A percentile compares a stretch with the other conserved stretches of the same genome.
Conservation (phyloP, 805 yeast species). For the Nakazawaea wyomingensis region DNA sequence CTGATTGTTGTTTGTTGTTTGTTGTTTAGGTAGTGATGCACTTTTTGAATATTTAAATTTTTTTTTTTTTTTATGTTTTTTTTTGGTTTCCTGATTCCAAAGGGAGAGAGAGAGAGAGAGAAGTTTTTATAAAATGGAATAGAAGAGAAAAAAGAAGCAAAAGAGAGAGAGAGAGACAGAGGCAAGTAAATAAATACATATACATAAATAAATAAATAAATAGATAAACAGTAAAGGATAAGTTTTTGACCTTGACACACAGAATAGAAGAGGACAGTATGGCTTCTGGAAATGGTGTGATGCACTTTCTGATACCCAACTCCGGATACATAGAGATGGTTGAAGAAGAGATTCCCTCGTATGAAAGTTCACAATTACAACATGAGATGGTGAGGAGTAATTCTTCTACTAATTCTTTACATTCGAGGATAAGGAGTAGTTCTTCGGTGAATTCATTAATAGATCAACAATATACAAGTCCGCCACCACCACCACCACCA, state of each 20-base stretch:
- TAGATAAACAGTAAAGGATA: too few species aligned
- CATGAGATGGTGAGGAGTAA: slow-evolving; percentile 4
- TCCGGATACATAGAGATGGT: slow-evolving; percentile 9
- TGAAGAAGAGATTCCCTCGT: slow-evolving; percentile 12
- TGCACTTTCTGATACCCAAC: slow-evolving; percentile 2
- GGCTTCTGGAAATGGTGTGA: neutral
- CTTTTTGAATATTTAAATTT: neutral
- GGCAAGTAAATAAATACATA: too few species aligned
- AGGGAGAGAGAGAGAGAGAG: neutral
- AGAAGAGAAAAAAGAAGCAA: neutral
- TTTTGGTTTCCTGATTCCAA: neutral
- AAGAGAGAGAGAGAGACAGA: neutral
- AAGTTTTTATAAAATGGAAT: too few species aligned
- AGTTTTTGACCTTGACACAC: too few species aligned
- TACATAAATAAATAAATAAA: too few species aligned
- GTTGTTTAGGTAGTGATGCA: neutral
- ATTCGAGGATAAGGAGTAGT: slow-evolving; percentile 4
- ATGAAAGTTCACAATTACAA: slow-evolving; percentile 10
- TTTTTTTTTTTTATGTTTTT: neutral
- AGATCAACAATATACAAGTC: neutral
- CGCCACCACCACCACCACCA: neutral
- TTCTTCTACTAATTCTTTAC: slow-evolving; percentile 4
- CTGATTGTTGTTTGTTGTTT: neutral
- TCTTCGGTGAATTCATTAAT: slow-evolving; percentile 2
- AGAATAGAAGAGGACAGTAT: neutral